phyloP scores from a whole-genome alignment of 2,329 filamentous ascomycete species.

The Fusarium sp. region DNA sequence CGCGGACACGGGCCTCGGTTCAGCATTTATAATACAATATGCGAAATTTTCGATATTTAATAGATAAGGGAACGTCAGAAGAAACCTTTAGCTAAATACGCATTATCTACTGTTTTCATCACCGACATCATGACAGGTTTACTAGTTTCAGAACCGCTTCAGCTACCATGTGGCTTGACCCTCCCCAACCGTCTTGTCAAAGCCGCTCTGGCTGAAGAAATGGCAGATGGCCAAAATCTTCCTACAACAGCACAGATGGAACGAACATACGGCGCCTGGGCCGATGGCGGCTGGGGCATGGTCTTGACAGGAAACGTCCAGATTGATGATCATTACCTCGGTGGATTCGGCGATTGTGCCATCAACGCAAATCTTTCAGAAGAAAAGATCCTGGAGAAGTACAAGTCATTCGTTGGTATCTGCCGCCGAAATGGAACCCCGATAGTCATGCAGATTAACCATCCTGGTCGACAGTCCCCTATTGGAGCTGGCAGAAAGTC shows the following conservation, averaged over 20 bases:
- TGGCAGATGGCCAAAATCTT: constrained; percentile 55
- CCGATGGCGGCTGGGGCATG: constrained; percentile 63
- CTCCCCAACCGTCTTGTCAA: constrained; percentile 66
- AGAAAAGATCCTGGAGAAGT: constrained; percentile 49
- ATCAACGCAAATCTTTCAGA: constrained; percentile 41
- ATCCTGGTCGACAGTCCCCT: constrained; percentile 59
- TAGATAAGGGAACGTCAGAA: background rate
- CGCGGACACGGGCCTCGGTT: constrained; percentile 15
- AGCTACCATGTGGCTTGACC: constrained; percentile 64
- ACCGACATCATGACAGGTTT: constrained; percentile 20
- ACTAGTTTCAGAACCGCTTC: constrained; percentile 52
- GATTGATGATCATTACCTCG: constrained; percentile 54
- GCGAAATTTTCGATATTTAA: constrained; percentile 6
- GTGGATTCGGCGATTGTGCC: constrained; percentile 49
- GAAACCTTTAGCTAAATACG: background rate
- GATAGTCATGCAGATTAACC: constrained; percentile 58
- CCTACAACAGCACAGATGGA: constrained; percentile 55
- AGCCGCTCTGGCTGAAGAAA: constrained; percentile 61
- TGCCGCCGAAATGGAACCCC: constrained; percentile 50
- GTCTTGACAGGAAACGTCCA: constrained; percentile 63
- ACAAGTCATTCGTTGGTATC: constrained; percentile 51
- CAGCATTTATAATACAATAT: background rate
- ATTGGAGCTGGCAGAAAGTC: constrained; percentile 52
- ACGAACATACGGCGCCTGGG: constrained; percentile 64
- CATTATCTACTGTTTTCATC: no score